A percentile compares a stretch with the other conserved stretches of the same genome.
These are phyloP conservation scores for Capsicum chinense DNA, from an alignment of 257 asterid species.

Conservation along the genomic window DNA sequence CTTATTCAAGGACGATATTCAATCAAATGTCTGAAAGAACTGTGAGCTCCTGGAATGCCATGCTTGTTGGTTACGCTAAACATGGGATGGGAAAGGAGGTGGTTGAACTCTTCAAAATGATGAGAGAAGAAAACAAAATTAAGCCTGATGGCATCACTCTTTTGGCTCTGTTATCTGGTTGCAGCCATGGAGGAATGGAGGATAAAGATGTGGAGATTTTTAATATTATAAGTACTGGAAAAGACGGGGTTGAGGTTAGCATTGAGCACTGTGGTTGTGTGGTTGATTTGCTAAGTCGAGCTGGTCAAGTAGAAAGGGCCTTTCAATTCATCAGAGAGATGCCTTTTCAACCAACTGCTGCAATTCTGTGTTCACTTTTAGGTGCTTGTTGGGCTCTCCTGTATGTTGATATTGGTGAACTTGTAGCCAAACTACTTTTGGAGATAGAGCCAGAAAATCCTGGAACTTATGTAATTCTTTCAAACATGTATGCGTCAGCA, in stretches of 20 bases:
- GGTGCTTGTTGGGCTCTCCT: constrained; percentile 81
- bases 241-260: constrained; percentile 46
- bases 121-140: constrained; percentile 55
- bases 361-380: constrained; percentile 85
- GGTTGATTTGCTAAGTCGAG: constrained; percentile 84
- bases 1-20: constrained; percentile 72
- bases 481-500: constrained; percentile 66
- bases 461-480: constrained; percentile 70
- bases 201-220: constrained; percentile 63
- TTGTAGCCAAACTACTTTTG: constrained; percentile 62
- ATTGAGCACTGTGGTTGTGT: constrained; percentile 92
- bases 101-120: constrained; percentile 59
- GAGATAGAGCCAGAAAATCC: constrained; percentile 76
- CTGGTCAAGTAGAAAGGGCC: constrained; percentile 76
- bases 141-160: constrained; percentile 65
- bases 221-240: constrained; percentile 44
- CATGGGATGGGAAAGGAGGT: constrained; percentile 70
- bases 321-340: constrained; percentile 63
- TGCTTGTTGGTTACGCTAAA: constrained; percentile 78
- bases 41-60: constrained; percentile 79
- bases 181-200: constrained; percentile 90
- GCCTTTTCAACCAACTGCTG: constrained; percentile 83
- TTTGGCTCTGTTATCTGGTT: constrained; percentile 73
- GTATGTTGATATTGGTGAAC: constrained; percentile 60
- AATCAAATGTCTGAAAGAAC: constrained; percentile 64